Base-by-base conservation (phyloP, 495 filamentous ascomycete genomes). In the Xylaria curta region DNA sequence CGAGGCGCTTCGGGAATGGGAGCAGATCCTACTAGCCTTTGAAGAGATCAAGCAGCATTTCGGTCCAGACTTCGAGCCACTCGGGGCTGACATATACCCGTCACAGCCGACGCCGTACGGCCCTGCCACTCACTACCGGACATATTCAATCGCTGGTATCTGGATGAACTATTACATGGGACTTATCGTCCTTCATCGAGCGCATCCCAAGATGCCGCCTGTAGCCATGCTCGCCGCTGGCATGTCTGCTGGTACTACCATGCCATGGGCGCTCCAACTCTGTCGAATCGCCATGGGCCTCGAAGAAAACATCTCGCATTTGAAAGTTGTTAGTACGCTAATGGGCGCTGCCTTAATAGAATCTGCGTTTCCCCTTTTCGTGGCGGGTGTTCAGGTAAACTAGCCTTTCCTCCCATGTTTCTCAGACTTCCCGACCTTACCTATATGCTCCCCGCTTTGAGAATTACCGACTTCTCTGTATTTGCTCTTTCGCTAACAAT, bases 201-300 rank as follows among this genome's bases (percentile, higher is more conserved):
- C 91, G 0, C 94, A 97, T 73, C 96, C 96, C 0, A 88, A 86
- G 2, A 97, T 98, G 94, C 96, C 94, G 6, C 93, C 95, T 0
- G 87, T 93, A n/a, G 91, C 94, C 67, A 95, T 97, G 90, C 85
- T 92, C 51, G 93, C 95, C 7, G 92, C 92, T 0, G 90, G 89
- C 13, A 85, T 96, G 46, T 88, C 90, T 9, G 92, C 94, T 0
- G 80, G 82, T 4, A 85, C 90, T 62, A 97, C 96, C 4, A 88
- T 86, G 10, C 78, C 77, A 1, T 91, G 87, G 78, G 92, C 94
- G 3, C 89, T 91, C 73, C 87, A 89, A 69, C 90, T 98, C 42
- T 95, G 94, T 46, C 88, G 91, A 8, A 95, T 98, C 61, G 87
- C 89, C 8, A 93, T 93, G 0, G 96, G 94, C 1, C 85, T 98